phyloP scores from a whole-genome alignment of 495 filamentous ascomycete genomes.

The Tuber indicum region DNA sequence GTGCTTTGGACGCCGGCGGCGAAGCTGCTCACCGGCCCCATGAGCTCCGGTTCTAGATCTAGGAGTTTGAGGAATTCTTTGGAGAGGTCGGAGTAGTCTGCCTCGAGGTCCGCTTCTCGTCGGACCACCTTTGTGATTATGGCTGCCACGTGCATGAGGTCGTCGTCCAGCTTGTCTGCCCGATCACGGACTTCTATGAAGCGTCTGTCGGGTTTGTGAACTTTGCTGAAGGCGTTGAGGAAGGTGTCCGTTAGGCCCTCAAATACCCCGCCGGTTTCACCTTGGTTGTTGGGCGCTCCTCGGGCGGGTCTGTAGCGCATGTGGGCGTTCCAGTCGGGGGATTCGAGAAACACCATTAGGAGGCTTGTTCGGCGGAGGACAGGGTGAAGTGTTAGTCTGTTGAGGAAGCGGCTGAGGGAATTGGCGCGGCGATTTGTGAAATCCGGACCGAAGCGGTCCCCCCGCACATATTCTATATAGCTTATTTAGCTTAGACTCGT shows the following conservation, averaged over 20 bases:
- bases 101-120: slow-evolving; percentile 79
- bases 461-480: slow-evolving; percentile 71
- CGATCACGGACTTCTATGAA: slow-evolving; percentile 93
- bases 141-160: slow-evolving; percentile 86
- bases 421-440: slow-evolving; percentile 86
- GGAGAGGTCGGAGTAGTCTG: slow-evolving; percentile 80
- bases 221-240: slow-evolving; percentile 93
- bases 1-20: slow-evolving; percentile 80
- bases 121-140: slow-evolving; percentile 83
- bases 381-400: slow-evolving; percentile 79
- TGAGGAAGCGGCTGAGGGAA: slow-evolving; percentile 86
- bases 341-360: slow-evolving; percentile 84
- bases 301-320: slow-evolving; percentile 72
- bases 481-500: slow-evolving; percentile 18
- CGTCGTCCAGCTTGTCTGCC: slow-evolving; percentile 90
- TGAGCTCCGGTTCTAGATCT: slow-evolving; percentile 79
- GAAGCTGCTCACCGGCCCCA: slow-evolving; percentile 71
- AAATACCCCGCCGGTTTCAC: slow-evolving; percentile 60
- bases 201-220: slow-evolving; percentile 87
- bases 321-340: slow-evolving; percentile 87
- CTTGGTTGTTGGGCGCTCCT: slow-evolving; percentile 44
- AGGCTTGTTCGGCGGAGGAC: slow-evolving; percentile 75
- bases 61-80: slow-evolving; percentile 91
- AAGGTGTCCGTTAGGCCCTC: slow-evolving; percentile 94
- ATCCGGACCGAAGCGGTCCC: slow-evolving; percentile 87